Percentiles rank a stretch among this genome's conserved stretches.
These are phyloP conservation scores for Pleurotus giganteus DNA, from an alignment of 768 basidiomycete genomes.

Conservation along the genomic window DNA sequence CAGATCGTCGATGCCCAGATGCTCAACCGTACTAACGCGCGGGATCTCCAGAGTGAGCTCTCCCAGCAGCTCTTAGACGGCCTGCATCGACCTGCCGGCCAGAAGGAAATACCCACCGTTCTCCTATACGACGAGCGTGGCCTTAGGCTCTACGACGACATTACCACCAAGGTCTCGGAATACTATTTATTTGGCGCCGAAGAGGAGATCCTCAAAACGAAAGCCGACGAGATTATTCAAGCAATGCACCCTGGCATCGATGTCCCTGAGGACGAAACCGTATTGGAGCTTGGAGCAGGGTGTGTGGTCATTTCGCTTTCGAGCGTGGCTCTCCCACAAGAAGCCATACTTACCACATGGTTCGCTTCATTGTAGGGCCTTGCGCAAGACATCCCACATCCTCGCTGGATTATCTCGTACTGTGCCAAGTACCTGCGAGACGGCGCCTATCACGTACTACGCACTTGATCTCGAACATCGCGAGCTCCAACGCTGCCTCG, in stretches of 20 bases:
- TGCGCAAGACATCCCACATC: slow-evolving; percentile 88
- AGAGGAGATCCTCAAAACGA: slow-evolving; percentile 73
- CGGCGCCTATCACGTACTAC: slow-evolving; percentile 73
- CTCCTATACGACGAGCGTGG: slow-evolving; percentile 87
- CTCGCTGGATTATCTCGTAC: slow-evolving; percentile 66
- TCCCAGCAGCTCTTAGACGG: slow-evolving; percentile 50
- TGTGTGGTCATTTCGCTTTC: slow-evolving; percentile 39
- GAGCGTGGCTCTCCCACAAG: background rate
- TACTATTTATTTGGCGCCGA: slow-evolving; percentile 94
- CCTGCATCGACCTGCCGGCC: slow-evolving; percentile 48
- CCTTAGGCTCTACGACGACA: slow-evolving; percentile 80
- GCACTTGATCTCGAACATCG: slow-evolving; percentile 90
- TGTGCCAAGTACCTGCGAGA: slow-evolving; percentile 31
- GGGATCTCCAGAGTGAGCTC: slow-evolving; percentile 32
- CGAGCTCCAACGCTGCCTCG: slow-evolving; percentile 80
- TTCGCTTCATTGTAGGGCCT: slow-evolving; percentile 47
- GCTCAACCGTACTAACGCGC: slow-evolving; percentile 26
- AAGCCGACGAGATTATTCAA: slow-evolving; percentile 72
- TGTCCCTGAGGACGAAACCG: slow-evolving; percentile 45
- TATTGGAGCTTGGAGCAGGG: slow-evolving; percentile 96
- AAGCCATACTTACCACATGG: background rate
- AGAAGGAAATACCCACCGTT: slow-evolving; percentile 74
- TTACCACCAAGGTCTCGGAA: slow-evolving; percentile 73
- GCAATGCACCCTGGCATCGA: slow-evolving; percentile 56
- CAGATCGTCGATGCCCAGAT: slow-evolving; percentile 53